Base-by-base conservation (phyloP, 2,329 filamentous ascomycete species). In the Cylindrodendrum hubeiense region DNA sequence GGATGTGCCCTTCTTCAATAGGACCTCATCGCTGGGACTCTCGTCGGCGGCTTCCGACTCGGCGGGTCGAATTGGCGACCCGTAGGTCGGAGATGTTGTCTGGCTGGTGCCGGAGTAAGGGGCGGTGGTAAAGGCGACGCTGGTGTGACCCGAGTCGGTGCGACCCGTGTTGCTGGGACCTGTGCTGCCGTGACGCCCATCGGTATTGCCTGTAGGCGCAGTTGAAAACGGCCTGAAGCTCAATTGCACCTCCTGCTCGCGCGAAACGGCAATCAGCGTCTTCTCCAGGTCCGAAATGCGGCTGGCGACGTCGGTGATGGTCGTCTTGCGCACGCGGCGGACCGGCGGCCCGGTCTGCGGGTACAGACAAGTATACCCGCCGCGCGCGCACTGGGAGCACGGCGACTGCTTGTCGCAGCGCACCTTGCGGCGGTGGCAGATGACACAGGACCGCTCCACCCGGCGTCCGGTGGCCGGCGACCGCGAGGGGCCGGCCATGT, bases 391-490 rank as follows among this genome's bases (percentile, higher is more conserved):
- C 74, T 93, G 92, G 63, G 87, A 86, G 75, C 91, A 93, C 7
- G 91, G 89, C 78, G 90, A 86, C 65, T 86, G 83, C 79, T 93
- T 93, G 80, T 93, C 90, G 81, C 91, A 93, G 70, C 90, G 90
- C 60, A 93, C 91, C 77, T 91, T 90, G 60, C 89, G 80, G 53
- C 82, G 80, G 12, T 81, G 77, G 59, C 81, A 83, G 6, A 80
- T 80, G 5, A 81, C 78, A 63, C 81, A 83, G 50, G 79, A 80
- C 19, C 78, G 72, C 47, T 75, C 67, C 50, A 50, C 60, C 39
- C 51, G 28, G 71, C 60, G 65, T 12, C 28, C 22, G 17, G 55
- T 8, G 5, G 60, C 52, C 39, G 60, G 55, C 7, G 65, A 59
- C 21, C 50, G 64, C n/a, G 64, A 52, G 15, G 51, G 60, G 44